phyloP scores from a whole-genome alignment of 192 early-diverging fungal species.

The Jimgerdemannia flammicorona region DNA sequence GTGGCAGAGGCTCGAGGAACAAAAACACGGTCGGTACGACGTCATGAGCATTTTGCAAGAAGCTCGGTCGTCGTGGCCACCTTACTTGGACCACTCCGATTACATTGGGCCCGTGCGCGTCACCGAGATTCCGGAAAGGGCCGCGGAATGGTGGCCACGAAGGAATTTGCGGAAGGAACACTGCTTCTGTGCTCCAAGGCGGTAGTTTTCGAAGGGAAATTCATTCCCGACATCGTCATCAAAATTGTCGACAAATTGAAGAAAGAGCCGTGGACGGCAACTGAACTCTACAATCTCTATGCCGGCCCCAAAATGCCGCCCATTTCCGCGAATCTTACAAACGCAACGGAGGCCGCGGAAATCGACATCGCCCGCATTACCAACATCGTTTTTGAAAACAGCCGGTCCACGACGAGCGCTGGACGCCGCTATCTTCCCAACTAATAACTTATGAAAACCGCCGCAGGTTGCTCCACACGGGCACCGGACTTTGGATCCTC shows the following conservation, averaged over 20 bases:
- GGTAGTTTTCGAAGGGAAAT: too few relatives aligned
- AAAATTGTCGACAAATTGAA: too few relatives aligned
- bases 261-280: too few relatives aligned
- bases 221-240: too few relatives aligned
- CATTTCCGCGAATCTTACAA: too few relatives aligned
- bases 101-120: not conserved
- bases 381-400: not conserved
- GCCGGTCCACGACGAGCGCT: not conserved
- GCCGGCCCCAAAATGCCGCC: too few relatives aligned
- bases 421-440: not conserved
- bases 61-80: not conserved
- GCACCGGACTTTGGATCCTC: not conserved
- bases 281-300: too few relatives aligned
- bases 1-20: not conserved
- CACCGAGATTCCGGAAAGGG: too few relatives aligned
- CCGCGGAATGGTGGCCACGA: too few relatives aligned
- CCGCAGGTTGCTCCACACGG: not conserved
- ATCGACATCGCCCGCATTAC: not conserved
- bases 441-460: not conserved
- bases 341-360: not conserved
- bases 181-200: too few relatives aligned
- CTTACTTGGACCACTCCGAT: not conserved
- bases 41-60: not conserved
- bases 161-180: too few relatives aligned
- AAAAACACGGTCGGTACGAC: not conserved